Base-by-base conservation (phyloP, 2,329 filamentous ascomycete genomes). In the Paracorniculantispora psalliotae region DNA sequence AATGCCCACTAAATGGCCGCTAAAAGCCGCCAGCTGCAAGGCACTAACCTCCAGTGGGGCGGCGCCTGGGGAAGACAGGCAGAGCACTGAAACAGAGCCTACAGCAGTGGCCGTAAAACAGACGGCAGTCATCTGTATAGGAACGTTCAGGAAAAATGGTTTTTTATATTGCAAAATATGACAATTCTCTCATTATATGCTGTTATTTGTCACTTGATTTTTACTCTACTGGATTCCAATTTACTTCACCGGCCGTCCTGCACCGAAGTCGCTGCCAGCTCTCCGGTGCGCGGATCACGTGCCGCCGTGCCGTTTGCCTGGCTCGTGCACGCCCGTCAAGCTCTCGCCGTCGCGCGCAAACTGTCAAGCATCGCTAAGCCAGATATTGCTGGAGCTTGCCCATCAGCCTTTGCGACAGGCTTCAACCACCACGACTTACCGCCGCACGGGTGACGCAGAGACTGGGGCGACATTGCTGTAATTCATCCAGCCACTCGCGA, bases 221-320 rank as follows among this genome's bases (percentile, higher is more conserved):
- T n/a, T n/a, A n/a, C n/a, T n/a, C n/a, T n/a, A n/a, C n/a, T n/a
- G n/a, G n/a, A n/a, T n/a, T n/a, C n/a, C n/a, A n/a, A n/a, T n/a
- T n/a, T n/a, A n/a, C n/a, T n/a, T n/a, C n/a, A n/a, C n/a, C n/a
- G n/a, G n/a, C n/a, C n/a, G n/a, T n/a, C n/a, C 26, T 10, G 21
- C 37, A 41, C 37, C 19, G 37, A 5, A 19, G 37, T n/a, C 37
- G 19, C 19, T 26, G 43, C 10, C 43, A 46, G 23, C 43, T n/a
- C n/a, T 46, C 21, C 12, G 8, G 5, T 15, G 28, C 26, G n/a
- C 26, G 21, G 15, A 23, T 59, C 58, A 59, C 58, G 58, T 59
- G 58, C 51, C 21, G 43, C 8, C 58, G 51, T 59, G 37, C 19
- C 30, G 58, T 59, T 59, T 59, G 51, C 44, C 13, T 59, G 58